Conservation (phyloP, 1,284 basidiomycete species). For the Leucoagaricus sp. region DNA sequence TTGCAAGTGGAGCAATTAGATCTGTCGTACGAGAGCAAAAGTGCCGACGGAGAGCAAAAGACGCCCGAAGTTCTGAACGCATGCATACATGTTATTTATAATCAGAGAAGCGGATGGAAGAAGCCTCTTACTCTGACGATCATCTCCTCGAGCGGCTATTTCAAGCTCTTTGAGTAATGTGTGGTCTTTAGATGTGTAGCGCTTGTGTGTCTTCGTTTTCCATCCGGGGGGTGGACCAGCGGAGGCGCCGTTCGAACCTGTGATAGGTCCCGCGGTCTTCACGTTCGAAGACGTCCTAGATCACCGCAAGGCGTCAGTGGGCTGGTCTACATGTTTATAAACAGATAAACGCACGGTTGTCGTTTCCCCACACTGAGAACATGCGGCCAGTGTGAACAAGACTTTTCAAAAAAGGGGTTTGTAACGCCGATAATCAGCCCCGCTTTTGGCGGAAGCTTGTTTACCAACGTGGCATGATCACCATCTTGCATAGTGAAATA, state of each 20-base stretch:
- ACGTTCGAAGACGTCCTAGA: neutral
- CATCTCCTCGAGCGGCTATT: slow-evolving; percentile 50
- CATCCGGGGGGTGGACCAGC: slow-evolving; percentile 68
- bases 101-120: neutral
- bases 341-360: slow-evolving; percentile 37
- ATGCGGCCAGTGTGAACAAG: slow-evolving; percentile 93
- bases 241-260: slow-evolving; percentile 29
- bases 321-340: neutral
- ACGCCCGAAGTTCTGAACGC: slow-evolving; percentile 58
- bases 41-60: slow-evolving; percentile 77
- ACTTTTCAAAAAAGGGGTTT: slow-evolving; percentile 91
- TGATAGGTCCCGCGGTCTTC: slow-evolving; percentile 16
- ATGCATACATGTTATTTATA: neutral
- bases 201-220: slow-evolving; percentile 78
- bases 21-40: slow-evolving; percentile 88
- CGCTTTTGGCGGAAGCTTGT: slow-evolving; percentile 81
- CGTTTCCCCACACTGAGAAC: slow-evolving; percentile 66
- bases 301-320: neutral
- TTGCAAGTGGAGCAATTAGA: slow-evolving; percentile 88
- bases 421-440: slow-evolving; percentile 91
- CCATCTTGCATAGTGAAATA: slow-evolving; percentile 96
- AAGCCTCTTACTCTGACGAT: slow-evolving; percentile 50
- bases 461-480: slow-evolving; percentile 78
- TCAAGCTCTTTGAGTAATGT: slow-evolving; percentile 71
- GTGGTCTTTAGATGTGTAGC: slow-evolving; percentile 86